Base-by-base conservation (phyloP, 2,329 filamentous ascomycete genomes). In the Paracorniculantispora psalliotae region DNA sequence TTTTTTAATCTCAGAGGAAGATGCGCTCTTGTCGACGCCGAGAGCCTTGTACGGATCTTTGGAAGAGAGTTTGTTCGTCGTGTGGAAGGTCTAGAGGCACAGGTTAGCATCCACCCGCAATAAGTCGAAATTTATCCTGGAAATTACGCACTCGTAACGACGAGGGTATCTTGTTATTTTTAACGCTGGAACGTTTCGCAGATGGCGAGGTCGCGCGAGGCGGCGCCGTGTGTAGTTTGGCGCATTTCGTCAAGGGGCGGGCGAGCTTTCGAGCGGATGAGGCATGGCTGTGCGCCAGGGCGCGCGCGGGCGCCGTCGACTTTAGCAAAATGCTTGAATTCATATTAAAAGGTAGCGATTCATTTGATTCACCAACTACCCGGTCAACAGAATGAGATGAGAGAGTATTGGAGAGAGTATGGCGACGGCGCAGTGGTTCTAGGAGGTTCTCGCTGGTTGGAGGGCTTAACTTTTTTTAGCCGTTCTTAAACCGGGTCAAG, bases 1-100 rank as follows among this genome's bases (percentile, higher is more conserved):
- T 74, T 97, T 97, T 73, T 99, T 99, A 72, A 99, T 97, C 37
- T 97, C 93, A 61, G 85, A 79, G 3, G 91, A 78, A 1, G 90
- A 87, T n/a, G 94, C 91, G 62, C 76, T 82, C 72, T 93, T 96
- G 68, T 80, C 80, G 30, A 99, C 91, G 15, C 94, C 94, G 28
- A 99, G 86, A 4, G 90, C 83, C 64, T 86, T 84, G 74, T 99
- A 99, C 1, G 94, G 94, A 68, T 99, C 90, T 71, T 90, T 84
- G 39, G 84, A 75, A 5, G 80, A 80, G 23, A 78, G 69, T 6
- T 72, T 67, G 47, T 73, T 74, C 47, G 87, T 88, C 25, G 85
- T 83, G 70, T 87, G 86, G 71, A 88, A 90, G 33, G 77, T 66
- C 75, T 85, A 52, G 12, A 28, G 17, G 10, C 23, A n/a, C 30